phyloP scores from a whole-genome alignment of 345 rosid species.

The Isatis tinctoria region DNA sequence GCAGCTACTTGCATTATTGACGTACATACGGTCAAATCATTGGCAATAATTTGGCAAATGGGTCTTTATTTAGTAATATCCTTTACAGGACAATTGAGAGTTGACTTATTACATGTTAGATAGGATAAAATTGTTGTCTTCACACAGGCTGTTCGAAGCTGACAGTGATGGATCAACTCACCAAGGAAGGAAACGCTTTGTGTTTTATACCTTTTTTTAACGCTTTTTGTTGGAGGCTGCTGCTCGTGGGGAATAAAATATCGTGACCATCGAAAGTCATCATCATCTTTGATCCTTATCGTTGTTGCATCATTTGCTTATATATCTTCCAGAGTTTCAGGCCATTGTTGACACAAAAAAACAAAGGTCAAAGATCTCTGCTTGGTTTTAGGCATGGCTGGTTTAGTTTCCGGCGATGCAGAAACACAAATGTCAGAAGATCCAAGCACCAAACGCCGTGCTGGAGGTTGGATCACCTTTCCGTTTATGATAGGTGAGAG shows the following conservation, averaged over 20 bases:
- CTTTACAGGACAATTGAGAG: background rate
- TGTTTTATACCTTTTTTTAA: background rate
- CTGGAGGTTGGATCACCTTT: slow-evolving; percentile 51
- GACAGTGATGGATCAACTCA: slow-evolving; percentile 23
- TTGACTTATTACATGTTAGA: slow-evolving; percentile 13
- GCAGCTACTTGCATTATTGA: slow-evolving; percentile 17
- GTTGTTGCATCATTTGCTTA: slow-evolving; percentile 14
- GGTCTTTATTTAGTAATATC: slow-evolving; percentile 17
- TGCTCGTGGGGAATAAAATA: slow-evolving; percentile 23
- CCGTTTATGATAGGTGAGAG: slow-evolving; percentile 48
- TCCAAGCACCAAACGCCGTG: slow-evolving; percentile 15
- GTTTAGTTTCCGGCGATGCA: slow-evolving; percentile 5
- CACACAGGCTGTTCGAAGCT: slow-evolving; percentile 8
- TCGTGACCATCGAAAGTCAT: slow-evolving; percentile 1
- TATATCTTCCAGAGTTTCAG: background rate
- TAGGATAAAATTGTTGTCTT: background rate
- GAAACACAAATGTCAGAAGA: slow-evolving; percentile 6
- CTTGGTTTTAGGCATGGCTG: slow-evolving; percentile 15
- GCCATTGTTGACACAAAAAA: slow-evolving; percentile 9
- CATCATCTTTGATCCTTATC: background rate
- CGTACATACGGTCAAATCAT: background rate
- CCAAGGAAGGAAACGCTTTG: background rate
- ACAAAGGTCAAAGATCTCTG: background rate
- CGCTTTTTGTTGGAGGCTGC: slow-evolving; percentile 18
- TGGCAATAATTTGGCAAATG: slow-evolving; percentile 7